A percentile compares a stretch with the other conserved stretches of the same genome.
phyloP scores from a whole-genome alignment of 805 yeast species.

The Kodamaea neixiangensis region DNA sequence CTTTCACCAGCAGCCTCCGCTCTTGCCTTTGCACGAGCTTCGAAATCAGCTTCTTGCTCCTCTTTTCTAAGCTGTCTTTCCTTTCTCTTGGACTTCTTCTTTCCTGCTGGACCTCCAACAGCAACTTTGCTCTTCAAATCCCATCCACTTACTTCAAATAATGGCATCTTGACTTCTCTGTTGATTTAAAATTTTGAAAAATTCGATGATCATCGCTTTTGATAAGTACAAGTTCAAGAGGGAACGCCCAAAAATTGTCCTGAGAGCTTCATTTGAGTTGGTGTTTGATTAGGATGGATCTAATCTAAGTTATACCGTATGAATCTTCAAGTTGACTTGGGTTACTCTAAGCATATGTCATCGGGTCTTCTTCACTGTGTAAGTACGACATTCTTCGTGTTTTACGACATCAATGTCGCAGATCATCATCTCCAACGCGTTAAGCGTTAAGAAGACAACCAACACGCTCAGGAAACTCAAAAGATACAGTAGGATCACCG shows the following conservation, averaged over 20 bases:
- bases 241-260: not conserved
- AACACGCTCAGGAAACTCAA: too few species aligned
- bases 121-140: constrained; percentile 58
- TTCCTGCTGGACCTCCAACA: constrained; percentile 36
- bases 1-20: constrained; percentile 8
- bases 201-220: constrained; percentile 5
- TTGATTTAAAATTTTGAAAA: not conserved
- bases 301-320: too few species aligned
- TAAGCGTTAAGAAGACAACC: too few species aligned
- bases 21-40: constrained; percentile 6
- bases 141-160: constrained; percentile 87
- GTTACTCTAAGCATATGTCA: too few species aligned
- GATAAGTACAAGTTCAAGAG: not conserved
- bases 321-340: too few species aligned
- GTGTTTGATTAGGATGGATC: too few species aligned
- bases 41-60: constrained; percentile 15
- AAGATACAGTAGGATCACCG: too few species aligned
- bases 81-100: constrained; percentile 28
- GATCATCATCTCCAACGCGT: constrained; percentile 1
- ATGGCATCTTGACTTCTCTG: constrained; percentile 47
- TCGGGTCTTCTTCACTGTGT: too few species aligned
- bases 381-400: not conserved
- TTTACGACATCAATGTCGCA: not conserved
- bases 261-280: not conserved
- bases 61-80: constrained; percentile 15